Evolutionary conservation across 2,329 filamentous ascomycete species (phyloP).

Genomic region (Aspergillus pseudoviridinutans): DNA sequence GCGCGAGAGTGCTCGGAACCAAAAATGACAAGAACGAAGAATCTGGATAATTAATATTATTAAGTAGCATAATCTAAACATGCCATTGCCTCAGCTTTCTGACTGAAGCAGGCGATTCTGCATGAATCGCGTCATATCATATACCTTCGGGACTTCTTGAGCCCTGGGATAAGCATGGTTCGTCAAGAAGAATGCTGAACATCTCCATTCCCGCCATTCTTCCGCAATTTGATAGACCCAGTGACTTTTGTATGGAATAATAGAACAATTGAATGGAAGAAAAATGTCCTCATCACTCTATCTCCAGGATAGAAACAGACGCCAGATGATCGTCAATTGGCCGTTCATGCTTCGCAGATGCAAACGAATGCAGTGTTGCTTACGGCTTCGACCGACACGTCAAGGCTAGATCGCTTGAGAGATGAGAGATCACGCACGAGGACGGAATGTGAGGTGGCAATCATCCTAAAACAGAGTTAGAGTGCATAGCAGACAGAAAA

Average conservation of each 20-base stretch:
- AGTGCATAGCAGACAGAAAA: constrained; percentile 9
- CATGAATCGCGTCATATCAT: constrained; percentile 19
- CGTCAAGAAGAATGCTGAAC: constrained; percentile 1
- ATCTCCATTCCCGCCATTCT: not conserved
- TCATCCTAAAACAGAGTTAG: constrained; percentile 60
- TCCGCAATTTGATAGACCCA: not conserved
- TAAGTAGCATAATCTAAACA: constrained; percentile 17
- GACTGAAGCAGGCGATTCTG: constrained; percentile 7
- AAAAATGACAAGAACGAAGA: not conserved
- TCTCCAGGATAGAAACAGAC: constrained; percentile 22
- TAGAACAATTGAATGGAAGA: constrained; percentile 6
- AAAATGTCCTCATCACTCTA: constrained; percentile 15
- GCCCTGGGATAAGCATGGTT: not conserved
- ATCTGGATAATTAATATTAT: constrained; percentile 25
- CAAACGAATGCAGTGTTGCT: not conserved
- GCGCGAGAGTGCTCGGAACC: not conserved
- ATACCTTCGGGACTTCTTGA: constrained; percentile 9
- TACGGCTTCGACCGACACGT: not conserved
- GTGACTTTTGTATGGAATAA: constrained; percentile 9
- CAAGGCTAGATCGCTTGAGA: not conserved
- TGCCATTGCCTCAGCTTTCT: constrained; percentile 6
- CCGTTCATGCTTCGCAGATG: not conserved
- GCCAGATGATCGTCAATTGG: constrained; percentile 8
- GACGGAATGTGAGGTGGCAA: constrained; percentile 70
- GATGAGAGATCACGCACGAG: constrained; percentile 32